These are phyloP conservation scores for Poronia punctata DNA, from an alignment of 495 filamentous ascomycete species.

Conservation along the genomic window DNA sequence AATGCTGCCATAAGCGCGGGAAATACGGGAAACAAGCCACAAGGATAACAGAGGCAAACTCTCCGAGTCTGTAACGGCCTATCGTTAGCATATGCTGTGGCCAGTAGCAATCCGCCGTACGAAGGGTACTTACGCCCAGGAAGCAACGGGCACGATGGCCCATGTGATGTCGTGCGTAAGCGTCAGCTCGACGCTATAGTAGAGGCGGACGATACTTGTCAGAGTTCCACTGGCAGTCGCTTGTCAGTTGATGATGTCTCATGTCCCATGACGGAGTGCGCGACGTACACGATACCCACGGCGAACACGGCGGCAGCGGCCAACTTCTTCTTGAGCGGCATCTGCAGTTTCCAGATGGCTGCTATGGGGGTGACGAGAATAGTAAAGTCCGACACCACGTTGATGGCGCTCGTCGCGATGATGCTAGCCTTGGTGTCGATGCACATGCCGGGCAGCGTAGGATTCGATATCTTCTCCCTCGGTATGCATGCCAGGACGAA, in stretches of 20 bases:
- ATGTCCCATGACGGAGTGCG: not conserved
- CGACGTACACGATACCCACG: constrained; percentile 19
- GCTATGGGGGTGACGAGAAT: constrained; percentile 30
- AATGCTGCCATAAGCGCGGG: constrained; percentile 1
- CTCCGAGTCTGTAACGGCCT: constrained; percentile 1
- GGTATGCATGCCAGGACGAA: constrained; percentile 14
- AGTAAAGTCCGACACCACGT: constrained; percentile 33
- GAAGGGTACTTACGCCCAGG: constrained; percentile 6
- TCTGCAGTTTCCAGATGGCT: constrained; percentile 21
- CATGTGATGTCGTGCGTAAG: not conserved
- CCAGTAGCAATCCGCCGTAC: not conserved
- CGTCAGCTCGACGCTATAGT: constrained; percentile 2
- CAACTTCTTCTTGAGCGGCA: constrained; percentile 26
- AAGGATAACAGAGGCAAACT: constrained; percentile 8
- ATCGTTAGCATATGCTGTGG: no score
- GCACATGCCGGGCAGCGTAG: constrained; percentile 31
- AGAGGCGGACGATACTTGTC: constrained; percentile 8
- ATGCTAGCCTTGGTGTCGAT: constrained; percentile 33
- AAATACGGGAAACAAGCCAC: constrained; percentile 9
- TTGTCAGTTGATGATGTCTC: not conserved
- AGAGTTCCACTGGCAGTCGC: not conserved
- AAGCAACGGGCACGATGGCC: constrained; percentile 2
- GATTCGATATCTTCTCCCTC: constrained; percentile 12
- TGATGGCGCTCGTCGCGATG: constrained; percentile 32
- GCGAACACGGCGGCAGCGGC: constrained; percentile 19